A percentile compares a stretch with the other conserved stretches of the same genome.
Conservation (phyloP, 106 monocot species). For the Hemerocallis citrina region DNA sequence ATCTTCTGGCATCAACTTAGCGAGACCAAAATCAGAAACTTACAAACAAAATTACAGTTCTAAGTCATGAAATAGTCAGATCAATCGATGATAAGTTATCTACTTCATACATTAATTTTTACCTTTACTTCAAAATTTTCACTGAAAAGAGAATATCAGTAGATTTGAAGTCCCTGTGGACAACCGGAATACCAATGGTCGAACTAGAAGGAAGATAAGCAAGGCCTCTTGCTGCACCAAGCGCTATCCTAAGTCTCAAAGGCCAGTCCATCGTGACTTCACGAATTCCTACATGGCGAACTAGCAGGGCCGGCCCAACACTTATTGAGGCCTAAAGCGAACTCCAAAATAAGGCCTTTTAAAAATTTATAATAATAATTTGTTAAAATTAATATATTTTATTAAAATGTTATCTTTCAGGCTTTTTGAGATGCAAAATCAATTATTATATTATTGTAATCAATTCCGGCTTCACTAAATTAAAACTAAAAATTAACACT, state of each 20-base stretch:
- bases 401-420: too few relatives aligned
- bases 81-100: not conserved
- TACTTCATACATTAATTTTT: constrained; percentile 7
- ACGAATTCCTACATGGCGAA: constrained; percentile 27
- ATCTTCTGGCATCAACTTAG: constrained; percentile 79
- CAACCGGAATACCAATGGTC: constrained; percentile 55
- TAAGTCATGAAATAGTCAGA: not conserved
- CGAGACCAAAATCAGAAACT: constrained; percentile 95
- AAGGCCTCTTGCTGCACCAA: constrained; percentile 77
- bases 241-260: constrained; percentile 57
- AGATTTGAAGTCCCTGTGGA: constrained; percentile 92
- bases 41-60: constrained; percentile 1
- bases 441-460: too few relatives aligned
- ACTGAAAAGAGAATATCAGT: constrained; percentile 71
- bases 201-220: constrained; percentile 74
- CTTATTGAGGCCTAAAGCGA: too few relatives aligned
- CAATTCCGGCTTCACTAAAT: too few relatives aligned
- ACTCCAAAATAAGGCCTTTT: too few relatives aligned
- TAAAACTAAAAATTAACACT: too few relatives aligned
- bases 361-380: too few relatives aligned
- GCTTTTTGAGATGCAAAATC: too few relatives aligned
- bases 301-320: too few relatives aligned
- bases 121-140: constrained; percentile 76
- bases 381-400: too few relatives aligned
- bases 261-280: constrained; percentile 76